Evolutionary conservation across 2,329 filamentous ascomycete species (phyloP).

Genomic region (Phoma sp.): DNA sequence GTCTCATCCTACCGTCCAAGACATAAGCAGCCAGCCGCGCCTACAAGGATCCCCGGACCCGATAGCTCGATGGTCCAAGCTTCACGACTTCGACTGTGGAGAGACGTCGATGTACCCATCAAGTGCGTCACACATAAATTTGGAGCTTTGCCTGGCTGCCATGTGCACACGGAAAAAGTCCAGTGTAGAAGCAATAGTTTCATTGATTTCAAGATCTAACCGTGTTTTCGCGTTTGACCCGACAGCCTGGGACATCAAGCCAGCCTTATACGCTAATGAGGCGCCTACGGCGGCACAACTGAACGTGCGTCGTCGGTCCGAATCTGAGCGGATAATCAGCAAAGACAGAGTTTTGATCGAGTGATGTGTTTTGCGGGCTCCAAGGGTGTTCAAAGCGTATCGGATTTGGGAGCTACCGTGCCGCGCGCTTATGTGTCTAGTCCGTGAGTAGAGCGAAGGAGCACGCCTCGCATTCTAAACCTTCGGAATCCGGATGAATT

Average conservation of each 20-base stretch:
- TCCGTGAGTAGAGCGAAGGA: conserved; percentile 3
- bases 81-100: too few species aligned
- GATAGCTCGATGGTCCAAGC: conserved; percentile 8
- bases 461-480: neutral
- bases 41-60: conserved; percentile 10
- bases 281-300: conserved; percentile 21
- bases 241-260: conserved; percentile 9
- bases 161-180: neutral
- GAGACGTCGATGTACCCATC: neutral
- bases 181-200: neutral
- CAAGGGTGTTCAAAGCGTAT: conserved; percentile 4
- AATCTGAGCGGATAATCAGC: conserved; percentile 2
- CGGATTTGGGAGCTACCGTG: conserved; percentile 1
- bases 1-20: conserved; percentile 8
- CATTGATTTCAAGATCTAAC: neutral
- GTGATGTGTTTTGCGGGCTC: conserved; percentile 2
- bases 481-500: conserved; percentile 4
- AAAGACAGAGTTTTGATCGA: neutral
- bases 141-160: neutral
- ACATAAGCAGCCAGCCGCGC: conserved; percentile 12
- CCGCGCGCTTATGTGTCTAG: conserved; percentile 7
- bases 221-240: conserved; percentile 11
- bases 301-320: conserved; percentile 10
- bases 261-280: conserved; percentile 16
- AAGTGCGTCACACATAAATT: conserved; percentile 3